phyloP scores from a whole-genome alignment of 768 basidiomycete genomes.

The Calocybe cyanea region DNA sequence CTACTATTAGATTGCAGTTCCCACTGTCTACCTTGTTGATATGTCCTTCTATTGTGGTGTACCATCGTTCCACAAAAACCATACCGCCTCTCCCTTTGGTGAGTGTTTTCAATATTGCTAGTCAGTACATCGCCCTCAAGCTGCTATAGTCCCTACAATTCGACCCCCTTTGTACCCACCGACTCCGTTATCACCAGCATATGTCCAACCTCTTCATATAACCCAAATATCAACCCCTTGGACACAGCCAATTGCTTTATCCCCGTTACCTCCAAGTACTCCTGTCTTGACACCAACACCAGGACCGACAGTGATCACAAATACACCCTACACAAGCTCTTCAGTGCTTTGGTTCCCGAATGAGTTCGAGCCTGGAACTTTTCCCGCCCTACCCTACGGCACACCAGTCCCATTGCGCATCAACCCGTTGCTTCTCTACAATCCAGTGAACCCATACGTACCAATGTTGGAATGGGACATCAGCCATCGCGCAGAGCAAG shows the following conservation, averaged over 20 bases:
- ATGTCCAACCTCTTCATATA: neutral
- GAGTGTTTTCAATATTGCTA: neutral
- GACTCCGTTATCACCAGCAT: neutral
- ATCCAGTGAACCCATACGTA: conserved; percentile 31
- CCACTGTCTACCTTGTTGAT: no score
- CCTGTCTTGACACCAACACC: neutral
- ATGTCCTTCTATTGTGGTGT: no score
- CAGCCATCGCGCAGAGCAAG: conserved; percentile 31
- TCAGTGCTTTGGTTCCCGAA: neutral
- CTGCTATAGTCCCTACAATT: neutral
- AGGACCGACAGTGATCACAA: neutral
- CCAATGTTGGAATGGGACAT: conserved; percentile 42
- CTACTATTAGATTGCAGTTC: no score
- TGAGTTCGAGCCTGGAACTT: conserved; percentile 23
- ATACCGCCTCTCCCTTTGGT: neutral
- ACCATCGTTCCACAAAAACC: neutral
- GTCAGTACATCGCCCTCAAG: neutral
- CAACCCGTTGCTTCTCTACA: conserved; percentile 31
- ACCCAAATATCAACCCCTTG: neutral
- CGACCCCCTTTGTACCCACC: neutral
- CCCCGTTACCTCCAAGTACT: neutral
- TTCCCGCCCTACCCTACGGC: conserved; percentile 16
- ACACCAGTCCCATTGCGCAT: conserved; percentile 21
- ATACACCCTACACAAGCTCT: neutral
- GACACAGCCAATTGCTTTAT: neutral